Evolutionary conservation across 202 grass and related monocot genomes (phyloP), one percentile per base, ranked within the genome.

Genomic region (Zizania palustris): DNA sequence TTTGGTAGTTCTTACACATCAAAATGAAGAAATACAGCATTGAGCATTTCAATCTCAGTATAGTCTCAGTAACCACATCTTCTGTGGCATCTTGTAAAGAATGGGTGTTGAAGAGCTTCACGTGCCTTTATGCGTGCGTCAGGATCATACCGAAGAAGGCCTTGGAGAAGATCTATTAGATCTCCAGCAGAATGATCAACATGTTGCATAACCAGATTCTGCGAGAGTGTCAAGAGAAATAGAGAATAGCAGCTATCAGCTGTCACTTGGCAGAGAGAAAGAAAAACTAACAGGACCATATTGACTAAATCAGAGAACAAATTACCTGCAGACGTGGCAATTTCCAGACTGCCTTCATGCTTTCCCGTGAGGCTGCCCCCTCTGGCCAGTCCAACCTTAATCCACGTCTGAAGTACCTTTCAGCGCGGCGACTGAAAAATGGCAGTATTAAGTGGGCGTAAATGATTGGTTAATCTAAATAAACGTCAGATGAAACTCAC

Each of bases 141-240:
- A 48, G 96, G 96, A 67, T 98, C 96, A 64, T 95, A 98, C 3
- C 92, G 92, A 65, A 99, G 88, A 81, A 99, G 91, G 36, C 96
- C 96, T 89, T 95, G 91, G 69, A 95, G 83, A 87, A 99, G 91
- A 99, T 99, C 91, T 77, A 99, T 99, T 77, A 99, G 71, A 93
- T 95, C 96, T 56, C 96, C 96, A 72, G 92, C 96, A 76, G 96
- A 99, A 82, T 99, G 96, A 83, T 95, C 92, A 16, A 99, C 96
- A 87, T 95, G 92, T 87, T 99, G 96, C 96, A 95, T 99, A 46
- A 99, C 91, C 67, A 99, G 78, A 76, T 99, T 99, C 96, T 99
- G 89, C 80, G 87, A 57, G 15, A 83, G 28, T 28, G 28, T 28
- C 28, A 28, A 28, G 44, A 84, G n/a, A n/a, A n/a, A n/a, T n/a